A percentile compares a stretch with the other conserved stretches of the same genome.
phyloP scores from a whole-genome alignment of 2,329 filamentous ascomycete genomes.

The Fusarium nisikadoi region DNA sequence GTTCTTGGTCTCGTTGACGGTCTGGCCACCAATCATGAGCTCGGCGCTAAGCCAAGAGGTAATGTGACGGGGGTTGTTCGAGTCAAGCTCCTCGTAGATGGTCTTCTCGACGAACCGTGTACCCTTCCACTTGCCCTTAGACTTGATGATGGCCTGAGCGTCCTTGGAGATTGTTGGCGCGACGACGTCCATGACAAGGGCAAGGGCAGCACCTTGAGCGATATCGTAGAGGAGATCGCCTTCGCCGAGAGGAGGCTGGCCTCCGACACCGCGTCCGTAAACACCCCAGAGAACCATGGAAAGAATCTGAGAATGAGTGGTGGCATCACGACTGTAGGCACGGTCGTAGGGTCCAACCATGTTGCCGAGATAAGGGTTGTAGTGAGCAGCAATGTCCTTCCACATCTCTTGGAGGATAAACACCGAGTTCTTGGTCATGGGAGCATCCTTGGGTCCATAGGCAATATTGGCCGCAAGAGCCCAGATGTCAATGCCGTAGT shows the following conservation, averaged over 20 bases:
- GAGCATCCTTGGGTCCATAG: slow-evolving; percentile 9
- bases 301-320: slow-evolving; percentile 13
- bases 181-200: slow-evolving; percentile 48
- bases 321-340: slow-evolving; percentile 41
- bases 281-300: slow-evolving; percentile 19
- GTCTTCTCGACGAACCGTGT: slow-evolving; percentile 50
- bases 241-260: slow-evolving; percentile 10
- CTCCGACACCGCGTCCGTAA: slow-evolving; percentile 1
- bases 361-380: slow-evolving; percentile 38
- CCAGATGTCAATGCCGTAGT: slow-evolving; percentile 17
- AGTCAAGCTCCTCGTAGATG: slow-evolving; percentile 49
- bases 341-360: slow-evolving; percentile 40
- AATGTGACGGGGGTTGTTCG: slow-evolving; percentile 45
- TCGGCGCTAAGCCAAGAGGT: slow-evolving; percentile 55
- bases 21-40: slow-evolving; percentile 56
- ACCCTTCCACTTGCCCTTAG: slow-evolving; percentile 49
- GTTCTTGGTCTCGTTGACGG: slow-evolving; percentile 50
- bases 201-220: slow-evolving; percentile 1
- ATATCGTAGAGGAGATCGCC: slow-evolving; percentile 7
- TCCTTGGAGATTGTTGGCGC: slow-evolving; percentile 50
- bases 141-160: slow-evolving; percentile 44
- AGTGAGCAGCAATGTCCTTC: slow-evolving; percentile 37
- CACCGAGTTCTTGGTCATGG: slow-evolving; percentile 13
- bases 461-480: slow-evolving; percentile 14
- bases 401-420: slow-evolving; percentile 32